A percentile compares a stretch with the other conserved stretches of the same genome.
Conservation (phyloP, 192 early-diverging fungal genomes). For the Rhizophagus sp. region DNA sequence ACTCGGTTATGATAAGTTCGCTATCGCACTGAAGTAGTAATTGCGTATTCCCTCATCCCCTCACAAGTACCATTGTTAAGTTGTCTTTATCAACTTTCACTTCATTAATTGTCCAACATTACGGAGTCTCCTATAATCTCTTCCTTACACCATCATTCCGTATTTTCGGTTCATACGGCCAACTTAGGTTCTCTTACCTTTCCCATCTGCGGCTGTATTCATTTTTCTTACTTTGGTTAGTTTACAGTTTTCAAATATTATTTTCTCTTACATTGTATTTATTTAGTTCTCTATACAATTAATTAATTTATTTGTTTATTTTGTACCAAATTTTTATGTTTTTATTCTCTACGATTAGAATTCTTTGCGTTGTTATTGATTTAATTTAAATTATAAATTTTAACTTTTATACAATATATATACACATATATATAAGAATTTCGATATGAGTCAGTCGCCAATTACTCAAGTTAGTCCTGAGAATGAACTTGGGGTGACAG, state of each 20-base stretch:
- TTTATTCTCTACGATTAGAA: background rate
- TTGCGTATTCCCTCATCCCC: slow-evolving; percentile 2
- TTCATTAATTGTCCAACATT: background rate
- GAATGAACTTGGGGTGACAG: background rate
- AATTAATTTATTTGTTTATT: background rate
- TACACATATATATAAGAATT: background rate
- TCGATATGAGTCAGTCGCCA: slow-evolving; percentile 27
- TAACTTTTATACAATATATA: background rate
- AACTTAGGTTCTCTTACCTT: background rate
- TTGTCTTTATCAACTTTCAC: background rate
- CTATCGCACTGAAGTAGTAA: background rate
- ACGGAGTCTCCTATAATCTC: background rate
- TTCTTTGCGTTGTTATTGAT: background rate
- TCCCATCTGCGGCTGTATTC: background rate
- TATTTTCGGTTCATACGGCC: slow-evolving; percentile 1
- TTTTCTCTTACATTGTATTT: background rate
- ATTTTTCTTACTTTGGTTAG: slow-evolving; percentile 13
- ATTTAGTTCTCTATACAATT: background rate
- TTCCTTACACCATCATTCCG: background rate
- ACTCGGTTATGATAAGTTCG: slow-evolving; percentile 27
- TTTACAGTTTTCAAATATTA: background rate
- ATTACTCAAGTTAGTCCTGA: slow-evolving; percentile 30
- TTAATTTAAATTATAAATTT: background rate
- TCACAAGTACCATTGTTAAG: slow-evolving; percentile 14
- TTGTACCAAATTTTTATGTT: background rate